A percentile compares a stretch with the other conserved stretches of the same genome.
Evolutionary conservation across 306 rosid genomes (phyloP).

Genomic region (Prosopis cineraria): DNA sequence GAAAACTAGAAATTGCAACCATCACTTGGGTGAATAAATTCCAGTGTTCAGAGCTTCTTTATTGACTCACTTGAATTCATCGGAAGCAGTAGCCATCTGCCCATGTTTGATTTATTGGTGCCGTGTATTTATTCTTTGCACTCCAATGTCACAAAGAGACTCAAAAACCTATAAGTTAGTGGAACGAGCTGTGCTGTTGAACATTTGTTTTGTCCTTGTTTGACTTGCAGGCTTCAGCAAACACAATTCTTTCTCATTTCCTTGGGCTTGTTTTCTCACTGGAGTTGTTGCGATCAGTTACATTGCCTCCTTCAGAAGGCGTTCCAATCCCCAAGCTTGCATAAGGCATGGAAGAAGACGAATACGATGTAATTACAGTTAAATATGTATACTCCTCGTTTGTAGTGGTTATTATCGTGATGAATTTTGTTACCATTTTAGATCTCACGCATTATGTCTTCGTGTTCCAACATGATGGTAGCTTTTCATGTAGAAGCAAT

Average conservation of each 20-base stretch:
- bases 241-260: constrained; percentile 82
- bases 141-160: constrained; percentile 13
- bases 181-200: not conserved
- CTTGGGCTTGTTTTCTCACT: constrained; percentile 85
- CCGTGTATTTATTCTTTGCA: not conserved
- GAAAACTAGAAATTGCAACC: too few species aligned
- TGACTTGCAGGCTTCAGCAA: constrained; percentile 24
- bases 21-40: not conserved
- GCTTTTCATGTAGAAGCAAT: not conserved
- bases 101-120: not conserved
- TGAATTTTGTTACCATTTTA: constrained; percentile 27
- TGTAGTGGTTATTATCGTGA: constrained; percentile 25
- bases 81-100: too few species aligned
- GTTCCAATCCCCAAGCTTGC: constrained; percentile 69
- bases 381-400: constrained; percentile 20
- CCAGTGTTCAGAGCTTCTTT: not conserved
- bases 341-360: constrained; percentile 32
- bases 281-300: constrained; percentile 89
- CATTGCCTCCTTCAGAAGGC: constrained; percentile 70
- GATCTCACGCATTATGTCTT: constrained; percentile 18
- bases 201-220: not conserved
- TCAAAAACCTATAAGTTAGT: not conserved
- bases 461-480: not conserved
- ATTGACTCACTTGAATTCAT: not conserved
- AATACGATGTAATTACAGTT: constrained; percentile 8